Evolutionary conservation across 306 rosid genomes (phyloP).

Genomic region (Gastrolobium villosum): DNA sequence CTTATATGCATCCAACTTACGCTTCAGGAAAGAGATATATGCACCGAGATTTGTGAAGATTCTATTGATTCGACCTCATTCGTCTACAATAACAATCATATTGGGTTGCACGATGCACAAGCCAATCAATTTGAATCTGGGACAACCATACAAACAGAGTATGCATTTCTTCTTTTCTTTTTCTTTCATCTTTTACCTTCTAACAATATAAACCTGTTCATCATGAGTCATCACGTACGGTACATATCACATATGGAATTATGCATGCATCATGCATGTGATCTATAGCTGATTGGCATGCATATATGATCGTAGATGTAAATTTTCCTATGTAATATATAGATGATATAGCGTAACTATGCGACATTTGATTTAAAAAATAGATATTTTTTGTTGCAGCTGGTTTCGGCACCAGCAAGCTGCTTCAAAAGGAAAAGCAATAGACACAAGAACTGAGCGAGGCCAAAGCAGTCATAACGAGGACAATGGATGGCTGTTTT

Average conservation of each 20-base stretch:
- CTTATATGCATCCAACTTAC: background rate
- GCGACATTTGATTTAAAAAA: background rate
- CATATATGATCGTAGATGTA: no score
- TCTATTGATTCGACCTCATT: background rate
- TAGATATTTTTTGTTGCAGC: background rate
- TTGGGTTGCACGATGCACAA: constrained; percentile 1
- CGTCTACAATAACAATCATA: background rate
- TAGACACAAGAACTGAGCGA: background rate
- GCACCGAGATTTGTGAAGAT: constrained; percentile 31
- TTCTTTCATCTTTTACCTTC: background rate
- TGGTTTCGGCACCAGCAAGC: constrained; percentile 27
- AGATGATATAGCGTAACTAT: background rate
- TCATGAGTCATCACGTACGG: background rate
- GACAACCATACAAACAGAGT: constrained; percentile 36
- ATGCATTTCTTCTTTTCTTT: background rate
- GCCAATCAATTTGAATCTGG: background rate
- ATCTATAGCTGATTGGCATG: background rate
- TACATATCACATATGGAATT: background rate
- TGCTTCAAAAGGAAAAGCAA: constrained; percentile 24
- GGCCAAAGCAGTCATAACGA: constrained; percentile 25
- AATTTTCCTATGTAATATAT: no score
- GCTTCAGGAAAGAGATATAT: constrained; percentile 29
- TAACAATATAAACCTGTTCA: background rate
- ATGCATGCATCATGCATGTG: background rate
- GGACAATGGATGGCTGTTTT: constrained; percentile 32